These are phyloP conservation scores for Gnetum montanum DNA, from an alignment of 75 land plant species.

Conservation along the genomic window DNA sequence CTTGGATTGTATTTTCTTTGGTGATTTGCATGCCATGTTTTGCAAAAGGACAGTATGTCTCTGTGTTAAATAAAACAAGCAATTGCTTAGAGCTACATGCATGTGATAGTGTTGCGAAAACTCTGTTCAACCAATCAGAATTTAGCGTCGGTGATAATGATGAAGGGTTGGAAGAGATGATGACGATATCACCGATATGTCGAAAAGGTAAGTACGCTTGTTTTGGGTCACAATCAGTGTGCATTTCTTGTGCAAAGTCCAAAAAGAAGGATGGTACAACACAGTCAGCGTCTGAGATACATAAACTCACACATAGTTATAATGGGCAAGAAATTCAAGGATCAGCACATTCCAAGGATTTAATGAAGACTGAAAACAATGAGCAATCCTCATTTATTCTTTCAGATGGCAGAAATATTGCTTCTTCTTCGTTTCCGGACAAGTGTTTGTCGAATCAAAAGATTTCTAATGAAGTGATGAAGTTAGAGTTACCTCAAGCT, in stretches of 20 bases:
- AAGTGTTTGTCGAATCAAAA: background rate
- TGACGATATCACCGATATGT: background rate
- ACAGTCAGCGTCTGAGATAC: background rate
- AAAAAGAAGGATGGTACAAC: background rate
- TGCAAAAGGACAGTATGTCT: conserved; percentile 2
- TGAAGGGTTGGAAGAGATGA: background rate
- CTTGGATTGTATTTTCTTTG: conserved; percentile 3
- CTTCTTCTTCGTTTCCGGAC: background rate
- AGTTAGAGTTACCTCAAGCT: conserved; percentile 3
- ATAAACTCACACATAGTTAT: background rate
- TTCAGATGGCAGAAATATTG: background rate
- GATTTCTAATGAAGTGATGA: background rate
- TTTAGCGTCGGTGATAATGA: background rate
- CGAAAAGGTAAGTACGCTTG: background rate
- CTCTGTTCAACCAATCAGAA: background rate
- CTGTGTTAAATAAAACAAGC: background rate
- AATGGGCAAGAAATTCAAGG: background rate
- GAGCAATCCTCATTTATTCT: background rate
- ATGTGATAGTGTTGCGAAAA: background rate
- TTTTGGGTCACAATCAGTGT: conserved; percentile 1
- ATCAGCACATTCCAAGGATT: background rate
- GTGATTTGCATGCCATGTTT: conserved; percentile 8
- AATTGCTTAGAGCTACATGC: conserved; percentile 1
- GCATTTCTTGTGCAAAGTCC: background rate
- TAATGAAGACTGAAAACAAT: background rate